A percentile compares a stretch with the other conserved stretches of the same genome.
phyloP scores from a whole-genome alignment of 1,284 basidiomycete genomes.

The Cutaneotrichosporon cutaneum region DNA sequence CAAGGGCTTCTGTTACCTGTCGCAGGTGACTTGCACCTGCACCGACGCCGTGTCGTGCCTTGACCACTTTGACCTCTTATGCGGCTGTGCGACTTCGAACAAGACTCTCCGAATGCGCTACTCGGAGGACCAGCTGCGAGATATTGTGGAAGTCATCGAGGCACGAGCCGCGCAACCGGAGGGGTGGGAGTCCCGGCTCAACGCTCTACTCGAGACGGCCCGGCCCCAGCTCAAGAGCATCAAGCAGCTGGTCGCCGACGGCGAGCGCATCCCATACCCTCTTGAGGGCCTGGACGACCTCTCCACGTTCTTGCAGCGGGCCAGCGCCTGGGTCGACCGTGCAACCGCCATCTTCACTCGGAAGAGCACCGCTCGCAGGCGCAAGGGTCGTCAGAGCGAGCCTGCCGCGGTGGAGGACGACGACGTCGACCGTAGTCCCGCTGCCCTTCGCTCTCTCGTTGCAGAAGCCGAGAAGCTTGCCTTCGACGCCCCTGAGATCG shows the following conservation, averaged over 20 bases:
- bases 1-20: slow-evolving; percentile 94
- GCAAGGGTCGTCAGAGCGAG: slow-evolving; percentile 35
- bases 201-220: slow-evolving; percentile 66
- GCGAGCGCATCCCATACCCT: slow-evolving; percentile 74
- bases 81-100: slow-evolving; percentile 64
- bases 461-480: slow-evolving; percentile 40
- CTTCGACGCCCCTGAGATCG: slow-evolving; percentile 51
- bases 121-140: slow-evolving; percentile 73
- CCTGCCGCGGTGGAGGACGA: slow-evolving; percentile 27
- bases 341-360: slow-evolving; percentile 38
- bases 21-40: slow-evolving; percentile 81
- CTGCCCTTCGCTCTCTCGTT: slow-evolving; percentile 36
- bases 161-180: slow-evolving; percentile 72
- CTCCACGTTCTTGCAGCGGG: slow-evolving; percentile 72
- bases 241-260: slow-evolving; percentile 75
- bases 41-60: slow-evolving; percentile 76
- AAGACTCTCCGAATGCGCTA: slow-evolving; percentile 75
- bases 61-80: slow-evolving; percentile 76
- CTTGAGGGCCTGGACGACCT: slow-evolving; percentile 71
- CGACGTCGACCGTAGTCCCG: slow-evolving; percentile 37
- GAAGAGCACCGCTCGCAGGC: slow-evolving; percentile 39
- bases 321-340: slow-evolving; percentile 71
- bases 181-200: slow-evolving; percentile 72
- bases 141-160: slow-evolving; percentile 64
- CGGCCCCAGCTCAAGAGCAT: slow-evolving; percentile 73